Evolutionary conservation across 768 basidiomycete genomes (phyloP).

Genomic region (Amanita fuliginea): DNA sequence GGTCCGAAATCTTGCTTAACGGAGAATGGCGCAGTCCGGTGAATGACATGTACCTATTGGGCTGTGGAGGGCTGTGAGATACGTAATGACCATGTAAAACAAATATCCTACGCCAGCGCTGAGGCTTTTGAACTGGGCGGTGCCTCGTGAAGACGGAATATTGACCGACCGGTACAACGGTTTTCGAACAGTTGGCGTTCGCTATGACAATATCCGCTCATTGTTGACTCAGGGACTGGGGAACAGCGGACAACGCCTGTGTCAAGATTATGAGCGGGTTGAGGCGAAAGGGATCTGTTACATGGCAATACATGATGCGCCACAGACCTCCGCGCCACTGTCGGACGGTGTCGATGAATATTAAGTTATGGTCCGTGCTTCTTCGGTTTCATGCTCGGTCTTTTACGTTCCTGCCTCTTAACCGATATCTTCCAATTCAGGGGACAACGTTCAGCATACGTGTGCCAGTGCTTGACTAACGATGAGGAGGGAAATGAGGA

Average conservation of each 20-base stretch:
- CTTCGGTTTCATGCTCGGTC: conserved; percentile 14
- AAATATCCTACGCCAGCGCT: conserved; percentile 16
- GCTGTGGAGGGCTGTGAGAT: conserved; percentile 8
- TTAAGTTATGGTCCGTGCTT: conserved; percentile 7
- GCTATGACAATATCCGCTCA: conserved; percentile 37
- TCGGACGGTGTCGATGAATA: conserved; percentile 17
- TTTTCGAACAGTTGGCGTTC: conserved; percentile 35
- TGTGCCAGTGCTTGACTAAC: background rate
- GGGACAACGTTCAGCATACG: background rate
- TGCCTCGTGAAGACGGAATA: background rate
- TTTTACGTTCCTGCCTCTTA: conserved; percentile 28
- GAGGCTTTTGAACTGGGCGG: conserved; percentile 12
- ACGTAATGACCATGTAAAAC: background rate
- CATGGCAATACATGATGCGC: conserved; percentile 21
- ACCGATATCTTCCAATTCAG: conserved; percentile 18
- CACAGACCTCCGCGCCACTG: conserved; percentile 27
- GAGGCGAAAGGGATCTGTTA: background rate
- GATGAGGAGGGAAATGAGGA: background rate
- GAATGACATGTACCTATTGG: conserved; percentile 29
- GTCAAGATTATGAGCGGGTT: background rate
- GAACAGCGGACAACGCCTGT: conserved; percentile 36
- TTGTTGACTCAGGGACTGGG: conserved; percentile 33
- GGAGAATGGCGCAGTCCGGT: conserved; percentile 32
- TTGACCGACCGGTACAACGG: conserved; percentile 29
- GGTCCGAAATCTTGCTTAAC: conserved; percentile 30